These are phyloP conservation scores for Coleophoma crateriformis DNA, from an alignment of 2,329 filamentous ascomycete genomes.

Conservation along the genomic window DNA sequence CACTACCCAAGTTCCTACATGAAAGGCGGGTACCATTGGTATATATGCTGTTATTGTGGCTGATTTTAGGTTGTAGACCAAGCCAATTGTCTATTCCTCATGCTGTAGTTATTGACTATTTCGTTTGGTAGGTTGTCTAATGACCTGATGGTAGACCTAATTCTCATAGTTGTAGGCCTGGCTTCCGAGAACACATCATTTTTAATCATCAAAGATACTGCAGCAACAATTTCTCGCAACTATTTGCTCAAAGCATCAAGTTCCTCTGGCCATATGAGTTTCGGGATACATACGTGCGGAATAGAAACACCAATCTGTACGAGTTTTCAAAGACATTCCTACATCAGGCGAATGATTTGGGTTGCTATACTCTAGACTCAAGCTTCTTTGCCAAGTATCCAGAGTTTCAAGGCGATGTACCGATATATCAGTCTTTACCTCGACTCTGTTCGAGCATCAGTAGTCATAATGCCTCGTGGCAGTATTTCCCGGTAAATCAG, in stretches of 20 bases:
- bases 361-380: not conserved
- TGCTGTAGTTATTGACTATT: too few species aligned
- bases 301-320: not conserved
- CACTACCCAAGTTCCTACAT: too few species aligned
- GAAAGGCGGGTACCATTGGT: too few species aligned
- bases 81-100: too few species aligned
- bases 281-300: not conserved
- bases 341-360: not conserved
- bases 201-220: not conserved
- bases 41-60: too few species aligned
- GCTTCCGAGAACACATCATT: not conserved
- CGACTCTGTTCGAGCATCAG: too few species aligned
- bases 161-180: not conserved
- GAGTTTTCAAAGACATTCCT: not conserved
- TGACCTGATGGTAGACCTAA: too few species aligned
- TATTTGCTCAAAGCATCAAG: not conserved
- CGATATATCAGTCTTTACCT: not conserved
- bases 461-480: too few species aligned
- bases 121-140: too few species aligned
- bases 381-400: not conserved
- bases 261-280: not conserved
- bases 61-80: too few species aligned
- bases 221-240: not conserved
- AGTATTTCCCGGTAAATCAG: too few species aligned
- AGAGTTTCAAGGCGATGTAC: not conserved